phyloP scores from a whole-genome alignment of 2,329 filamentous ascomycete genomes.

The Lasiodiplodia hormozganensis region DNA sequence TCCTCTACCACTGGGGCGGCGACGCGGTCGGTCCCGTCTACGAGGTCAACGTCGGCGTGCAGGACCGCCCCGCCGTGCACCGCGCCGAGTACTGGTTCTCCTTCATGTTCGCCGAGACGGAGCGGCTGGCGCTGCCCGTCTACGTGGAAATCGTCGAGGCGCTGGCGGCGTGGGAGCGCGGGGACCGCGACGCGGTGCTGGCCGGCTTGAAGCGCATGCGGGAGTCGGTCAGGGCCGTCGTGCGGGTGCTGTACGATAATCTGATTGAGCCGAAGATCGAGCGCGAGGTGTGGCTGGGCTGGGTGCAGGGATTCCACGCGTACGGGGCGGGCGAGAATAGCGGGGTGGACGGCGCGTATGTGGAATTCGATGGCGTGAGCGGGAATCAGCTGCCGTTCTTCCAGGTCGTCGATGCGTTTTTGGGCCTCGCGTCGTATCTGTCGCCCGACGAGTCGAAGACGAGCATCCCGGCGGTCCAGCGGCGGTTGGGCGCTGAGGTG shows the following conservation, averaged over 20 bases:
- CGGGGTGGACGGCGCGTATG: slow-evolving; percentile 33
- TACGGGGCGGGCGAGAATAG: slow-evolving; percentile 43
- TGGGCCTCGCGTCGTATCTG: slow-evolving; percentile 44
- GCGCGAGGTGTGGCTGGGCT: slow-evolving; percentile 39
- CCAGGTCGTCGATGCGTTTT: slow-evolving; percentile 46
- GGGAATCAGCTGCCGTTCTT: slow-evolving; percentile 48
- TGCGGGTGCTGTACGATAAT: neutral
- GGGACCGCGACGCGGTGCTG: neutral
- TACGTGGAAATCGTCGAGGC: neutral
- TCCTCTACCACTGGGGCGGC: neutral
- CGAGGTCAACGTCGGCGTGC: slow-evolving; percentile 9
- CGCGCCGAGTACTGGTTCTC: slow-evolving; percentile 3
- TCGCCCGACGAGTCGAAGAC: slow-evolving; percentile 32
- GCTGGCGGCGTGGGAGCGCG: neutral
- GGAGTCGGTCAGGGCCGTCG: neutral
- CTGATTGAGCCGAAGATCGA: neutral
- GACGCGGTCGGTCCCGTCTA: neutral
- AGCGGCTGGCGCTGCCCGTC: slow-evolving; percentile 1
- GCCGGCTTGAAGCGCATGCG: neutral
- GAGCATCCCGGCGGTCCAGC: slow-evolving; percentile 35
- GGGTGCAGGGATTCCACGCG: slow-evolving; percentile 47
- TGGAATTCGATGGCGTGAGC: slow-evolving; percentile 45
- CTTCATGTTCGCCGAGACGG: slow-evolving; percentile 1
- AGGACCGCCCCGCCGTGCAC: neutral
- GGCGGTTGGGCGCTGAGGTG: neutral